Conservation (phyloP, 257 asterid genomes). For the Lavandula angustifolia region DNA sequence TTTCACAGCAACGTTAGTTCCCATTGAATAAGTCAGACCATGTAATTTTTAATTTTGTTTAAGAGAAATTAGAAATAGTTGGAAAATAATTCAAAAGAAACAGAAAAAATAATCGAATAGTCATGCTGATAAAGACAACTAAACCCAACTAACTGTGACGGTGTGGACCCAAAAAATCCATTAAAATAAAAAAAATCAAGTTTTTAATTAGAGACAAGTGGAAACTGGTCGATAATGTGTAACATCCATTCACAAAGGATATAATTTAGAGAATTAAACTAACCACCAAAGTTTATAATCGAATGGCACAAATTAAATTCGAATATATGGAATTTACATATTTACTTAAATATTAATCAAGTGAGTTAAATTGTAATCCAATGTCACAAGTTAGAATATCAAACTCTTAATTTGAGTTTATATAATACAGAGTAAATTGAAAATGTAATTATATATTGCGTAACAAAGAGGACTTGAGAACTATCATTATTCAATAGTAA, state of each 20-base stretch:
- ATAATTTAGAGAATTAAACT: background rate
- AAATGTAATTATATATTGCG: background rate
- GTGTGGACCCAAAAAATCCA: conserved; percentile 44
- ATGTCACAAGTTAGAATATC: too few relatives aligned
- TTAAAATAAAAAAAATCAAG: background rate
- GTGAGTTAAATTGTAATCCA: too few relatives aligned
- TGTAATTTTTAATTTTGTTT: background rate
- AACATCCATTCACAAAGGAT: conserved; percentile 37
- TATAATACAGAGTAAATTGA: background rate
- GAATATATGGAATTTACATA: too few relatives aligned
- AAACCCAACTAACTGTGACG: conserved; percentile 32
- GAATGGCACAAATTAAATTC: too few relatives aligned
- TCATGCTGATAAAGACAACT: conserved; percentile 31
- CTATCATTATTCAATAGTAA: conserved; percentile 15
- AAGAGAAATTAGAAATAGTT: background rate
- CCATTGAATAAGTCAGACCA: conserved; percentile 24
- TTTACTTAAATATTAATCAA: too few relatives aligned
- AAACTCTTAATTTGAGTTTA: too few relatives aligned
- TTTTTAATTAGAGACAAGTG: conserved; percentile 27
- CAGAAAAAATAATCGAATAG: background rate
- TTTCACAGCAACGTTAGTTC: conserved; percentile 23
- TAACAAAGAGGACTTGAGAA: background rate
- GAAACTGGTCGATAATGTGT: conserved; percentile 47
- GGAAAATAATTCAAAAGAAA: background rate
- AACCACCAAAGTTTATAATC: background rate